These are phyloP conservation scores for Aspergillus campestris DNA, from an alignment of 495 filamentous ascomycete genomes.

Conservation along the genomic window DNA sequence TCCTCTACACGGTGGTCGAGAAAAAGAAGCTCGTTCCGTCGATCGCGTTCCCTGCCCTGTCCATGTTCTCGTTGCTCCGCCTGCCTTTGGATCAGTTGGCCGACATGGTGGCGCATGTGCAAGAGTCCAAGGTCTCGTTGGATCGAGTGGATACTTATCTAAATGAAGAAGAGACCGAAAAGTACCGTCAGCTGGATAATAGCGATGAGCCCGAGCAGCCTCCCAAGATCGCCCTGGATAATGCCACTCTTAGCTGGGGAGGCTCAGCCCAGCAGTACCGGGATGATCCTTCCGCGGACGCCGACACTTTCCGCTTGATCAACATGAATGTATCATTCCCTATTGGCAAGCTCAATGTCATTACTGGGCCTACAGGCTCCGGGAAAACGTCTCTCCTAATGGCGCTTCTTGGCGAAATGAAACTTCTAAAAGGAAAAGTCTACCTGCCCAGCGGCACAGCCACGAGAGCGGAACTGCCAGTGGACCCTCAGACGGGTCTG, in stretches of 20 bases:
- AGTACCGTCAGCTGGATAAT: constrained; percentile 75
- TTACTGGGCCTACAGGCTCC: constrained; percentile 86
- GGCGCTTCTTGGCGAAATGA: constrained; percentile 97
- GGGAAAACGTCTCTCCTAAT: constrained; percentile 95
- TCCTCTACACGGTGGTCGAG: constrained; percentile 87
- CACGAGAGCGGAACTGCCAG: constrained; percentile 72
- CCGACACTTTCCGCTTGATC: constrained; percentile 69
- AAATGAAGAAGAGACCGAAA: constrained; percentile 91
- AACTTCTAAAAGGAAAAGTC: constrained; percentile 67
- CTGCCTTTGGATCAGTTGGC: constrained; percentile 93
- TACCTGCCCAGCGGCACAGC: constrained; percentile 68
- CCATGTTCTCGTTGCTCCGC: constrained; percentile 90
- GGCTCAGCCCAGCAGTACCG: constrained; percentile 32
- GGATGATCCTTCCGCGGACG: constrained; percentile 14
- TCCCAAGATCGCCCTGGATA: constrained; percentile 68
- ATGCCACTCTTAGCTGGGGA: constrained; percentile 86
- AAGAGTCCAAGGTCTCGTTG: constrained; percentile 94
- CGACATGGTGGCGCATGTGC: constrained; percentile 98
- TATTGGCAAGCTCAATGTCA: constrained; percentile 75
- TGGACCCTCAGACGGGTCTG: constrained; percentile 76
- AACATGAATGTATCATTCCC: constrained; percentile 71
- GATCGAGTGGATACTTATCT: constrained; percentile 95
- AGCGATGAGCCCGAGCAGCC: constrained; percentile 53
- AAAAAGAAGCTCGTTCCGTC: constrained; percentile 85
- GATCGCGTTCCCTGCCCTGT: constrained; percentile 91